phyloP scores from a whole-genome alignment of 2,329 filamentous ascomycete genomes.

The Microdochium paspali region DNA sequence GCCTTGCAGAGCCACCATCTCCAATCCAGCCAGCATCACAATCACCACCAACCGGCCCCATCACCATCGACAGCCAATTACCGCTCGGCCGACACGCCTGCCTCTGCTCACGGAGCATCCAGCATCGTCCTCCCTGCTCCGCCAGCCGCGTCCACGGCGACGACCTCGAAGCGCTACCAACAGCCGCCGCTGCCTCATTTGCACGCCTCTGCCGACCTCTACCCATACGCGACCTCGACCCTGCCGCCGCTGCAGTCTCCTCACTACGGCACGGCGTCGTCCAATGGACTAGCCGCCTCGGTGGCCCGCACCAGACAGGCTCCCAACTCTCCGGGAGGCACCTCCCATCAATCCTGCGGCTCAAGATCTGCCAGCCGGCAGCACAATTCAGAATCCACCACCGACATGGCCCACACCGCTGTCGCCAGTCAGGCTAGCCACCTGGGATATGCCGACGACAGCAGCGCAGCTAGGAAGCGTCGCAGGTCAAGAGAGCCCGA shows the following conservation, averaged over 20 bases:
- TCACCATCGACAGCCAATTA: neutral
- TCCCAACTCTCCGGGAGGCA: conserved; percentile 19
- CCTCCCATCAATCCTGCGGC: conserved; percentile 10
- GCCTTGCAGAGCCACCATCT: neutral
- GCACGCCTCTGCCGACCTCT: conserved; percentile 6
- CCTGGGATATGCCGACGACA: neutral
- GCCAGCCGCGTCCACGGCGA: neutral
- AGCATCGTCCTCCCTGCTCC: neutral
- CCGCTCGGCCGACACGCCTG: neutral
- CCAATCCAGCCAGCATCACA: neutral
- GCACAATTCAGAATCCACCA: neutral
- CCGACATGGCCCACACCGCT: conserved; percentile 25
- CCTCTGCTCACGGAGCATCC: neutral
- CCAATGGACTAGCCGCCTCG: conserved; percentile 27
- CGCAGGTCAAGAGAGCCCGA: conserved; percentile 57
- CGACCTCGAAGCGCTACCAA: neutral
- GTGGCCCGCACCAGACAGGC: conserved; percentile 19
- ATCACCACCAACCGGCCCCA: neutral
- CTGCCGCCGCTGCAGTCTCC: conserved; percentile 8
- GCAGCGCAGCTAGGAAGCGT: conserved; percentile 31
- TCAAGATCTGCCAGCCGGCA: neutral
- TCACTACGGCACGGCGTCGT: conserved; percentile 4
- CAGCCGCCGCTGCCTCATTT: neutral
- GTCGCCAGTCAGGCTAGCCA: conserved; percentile 5
- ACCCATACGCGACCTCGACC: conserved; percentile 18